These are phyloP conservation scores for Trichoderma afroharzianum DNA, from an alignment of 2,329 filamentous ascomycete genomes.

Conservation along the genomic window DNA sequence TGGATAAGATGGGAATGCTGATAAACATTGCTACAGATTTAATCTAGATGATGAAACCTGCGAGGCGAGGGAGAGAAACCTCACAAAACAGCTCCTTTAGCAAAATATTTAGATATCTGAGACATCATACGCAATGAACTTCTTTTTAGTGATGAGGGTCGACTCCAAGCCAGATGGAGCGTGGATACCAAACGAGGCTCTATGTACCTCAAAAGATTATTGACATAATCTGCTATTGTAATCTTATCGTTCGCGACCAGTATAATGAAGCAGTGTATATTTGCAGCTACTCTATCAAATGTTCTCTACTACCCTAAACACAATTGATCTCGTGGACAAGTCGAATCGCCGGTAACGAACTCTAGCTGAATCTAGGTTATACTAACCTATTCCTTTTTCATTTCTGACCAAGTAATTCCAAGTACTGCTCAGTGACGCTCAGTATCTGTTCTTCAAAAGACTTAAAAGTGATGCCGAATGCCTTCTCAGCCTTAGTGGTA, in stretches of 20 bases:
- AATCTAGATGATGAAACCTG: neutral
- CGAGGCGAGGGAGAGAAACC: neutral
- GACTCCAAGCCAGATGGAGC: neutral
- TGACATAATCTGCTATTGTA: neutral
- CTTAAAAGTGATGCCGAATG: conserved; percentile 32
- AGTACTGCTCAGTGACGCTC: conserved; percentile 32
- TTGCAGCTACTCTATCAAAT: neutral
- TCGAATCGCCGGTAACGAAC: neutral
- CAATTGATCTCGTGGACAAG: neutral
- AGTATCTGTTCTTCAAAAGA: conserved; percentile 34
- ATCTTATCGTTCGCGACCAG: neutral
- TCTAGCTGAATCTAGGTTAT: neutral
- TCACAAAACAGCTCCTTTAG: neutral
- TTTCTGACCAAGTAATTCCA: conserved; percentile 24
- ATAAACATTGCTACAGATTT: neutral
- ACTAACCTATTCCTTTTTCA: neutral
- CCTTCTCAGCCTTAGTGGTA: conserved; percentile 29
- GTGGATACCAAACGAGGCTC: neutral
- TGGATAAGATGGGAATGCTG: neutral
- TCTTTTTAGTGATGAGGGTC: neutral
- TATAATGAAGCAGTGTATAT: neutral
- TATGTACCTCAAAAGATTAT: neutral
- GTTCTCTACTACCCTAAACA: neutral
- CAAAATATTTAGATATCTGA: neutral
- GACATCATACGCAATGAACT: neutral